Evolutionary conservation across 2,329 filamentous ascomycete genomes (phyloP).

Genomic region (Camillea tinctor): DNA sequence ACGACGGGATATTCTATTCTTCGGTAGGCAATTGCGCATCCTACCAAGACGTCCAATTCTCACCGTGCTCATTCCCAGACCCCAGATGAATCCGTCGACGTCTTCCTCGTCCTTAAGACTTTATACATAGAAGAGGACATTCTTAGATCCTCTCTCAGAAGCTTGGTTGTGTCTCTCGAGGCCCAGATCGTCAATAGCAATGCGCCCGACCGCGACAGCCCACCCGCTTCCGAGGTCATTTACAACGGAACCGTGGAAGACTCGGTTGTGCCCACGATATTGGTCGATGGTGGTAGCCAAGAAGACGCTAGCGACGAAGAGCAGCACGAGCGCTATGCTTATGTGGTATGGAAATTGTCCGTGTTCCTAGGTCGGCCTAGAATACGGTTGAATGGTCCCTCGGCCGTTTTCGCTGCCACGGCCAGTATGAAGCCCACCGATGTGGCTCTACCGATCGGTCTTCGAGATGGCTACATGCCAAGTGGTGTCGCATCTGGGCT

Average conservation of each 20-base stretch:
- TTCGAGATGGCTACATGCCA: conserved; percentile 63
- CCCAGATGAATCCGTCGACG: conserved; percentile 70
- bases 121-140: conserved; percentile 57
- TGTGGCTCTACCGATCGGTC: conserved; percentile 39
- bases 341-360: conserved; percentile 60
- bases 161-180: conserved; percentile 66
- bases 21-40: conserved; percentile 55
- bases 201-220: conserved; percentile 45
- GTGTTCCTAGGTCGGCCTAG: conserved; percentile 59
- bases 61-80: conserved; percentile 49
- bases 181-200: conserved; percentile 61
- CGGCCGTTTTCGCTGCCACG: conserved; percentile 62
- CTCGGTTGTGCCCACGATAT: conserved; percentile 48
- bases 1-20: conserved; percentile 65
- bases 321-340: conserved; percentile 40
- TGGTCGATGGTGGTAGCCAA: conserved; percentile 42
- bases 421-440: conserved; percentile 58
- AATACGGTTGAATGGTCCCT: conserved; percentile 64
- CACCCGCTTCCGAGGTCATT: conserved; percentile 57
- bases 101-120: conserved; percentile 67
- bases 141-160: conserved; percentile 58
- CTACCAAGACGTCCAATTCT: conserved; percentile 34
- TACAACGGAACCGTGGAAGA: conserved; percentile 54
- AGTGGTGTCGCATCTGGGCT: conserved; percentile 68
- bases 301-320: conserved; percentile 22